Conservation (phyloP, 106 monocot genomes). For the Dioscorea zingiberensis region DNA sequence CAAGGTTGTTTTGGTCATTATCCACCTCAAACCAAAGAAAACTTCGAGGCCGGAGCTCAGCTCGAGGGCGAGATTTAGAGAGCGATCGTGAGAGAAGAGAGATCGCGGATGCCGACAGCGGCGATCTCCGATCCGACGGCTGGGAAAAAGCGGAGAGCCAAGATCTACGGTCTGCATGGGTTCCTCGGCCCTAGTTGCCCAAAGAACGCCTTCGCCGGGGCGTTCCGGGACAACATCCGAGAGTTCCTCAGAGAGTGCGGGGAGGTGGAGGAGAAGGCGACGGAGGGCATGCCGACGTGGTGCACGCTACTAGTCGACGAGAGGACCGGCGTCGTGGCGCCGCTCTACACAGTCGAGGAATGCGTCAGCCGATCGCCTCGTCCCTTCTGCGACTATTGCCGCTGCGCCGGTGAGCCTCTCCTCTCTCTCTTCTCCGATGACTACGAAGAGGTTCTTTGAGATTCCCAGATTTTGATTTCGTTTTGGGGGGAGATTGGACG, state of each 20-base stretch:
- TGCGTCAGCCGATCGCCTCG: slow-evolving; percentile 24
- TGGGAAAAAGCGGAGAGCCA: slow-evolving; percentile 12
- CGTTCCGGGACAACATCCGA: slow-evolving; percentile 87
- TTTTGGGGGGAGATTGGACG: too few species aligned
- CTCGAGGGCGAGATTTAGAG: background rate
- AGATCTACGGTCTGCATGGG: slow-evolving; percentile 48
- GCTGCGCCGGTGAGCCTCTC: slow-evolving; percentile 58
- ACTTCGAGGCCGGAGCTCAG: background rate
- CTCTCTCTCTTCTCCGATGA: background rate
- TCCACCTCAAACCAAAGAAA: background rate
- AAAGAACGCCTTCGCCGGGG: slow-evolving; percentile 39
- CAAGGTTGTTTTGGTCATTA: background rate
- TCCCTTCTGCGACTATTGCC: slow-evolving; percentile 76
- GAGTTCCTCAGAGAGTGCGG: slow-evolving; percentile 49
- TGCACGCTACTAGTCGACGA: slow-evolving; percentile 74
- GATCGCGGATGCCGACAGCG: slow-evolving; percentile 8
- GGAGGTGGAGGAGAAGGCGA: slow-evolving; percentile 30
- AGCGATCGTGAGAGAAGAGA: background rate
- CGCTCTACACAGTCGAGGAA: slow-evolving; percentile 79
- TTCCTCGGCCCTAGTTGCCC: slow-evolving; percentile 50
- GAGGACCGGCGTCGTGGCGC: slow-evolving; percentile 41
- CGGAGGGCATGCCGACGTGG: slow-evolving; percentile 67
- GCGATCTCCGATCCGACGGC: slow-evolving; percentile 10
- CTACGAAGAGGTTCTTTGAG: background rate
- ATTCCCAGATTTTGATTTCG: too few species aligned